Evolutionary conservation across 169 alveolate genomes (phyloP), one percentile per base, ranked within the genome.

Genomic region (Cryptosporidium tyzzeri): DNA sequence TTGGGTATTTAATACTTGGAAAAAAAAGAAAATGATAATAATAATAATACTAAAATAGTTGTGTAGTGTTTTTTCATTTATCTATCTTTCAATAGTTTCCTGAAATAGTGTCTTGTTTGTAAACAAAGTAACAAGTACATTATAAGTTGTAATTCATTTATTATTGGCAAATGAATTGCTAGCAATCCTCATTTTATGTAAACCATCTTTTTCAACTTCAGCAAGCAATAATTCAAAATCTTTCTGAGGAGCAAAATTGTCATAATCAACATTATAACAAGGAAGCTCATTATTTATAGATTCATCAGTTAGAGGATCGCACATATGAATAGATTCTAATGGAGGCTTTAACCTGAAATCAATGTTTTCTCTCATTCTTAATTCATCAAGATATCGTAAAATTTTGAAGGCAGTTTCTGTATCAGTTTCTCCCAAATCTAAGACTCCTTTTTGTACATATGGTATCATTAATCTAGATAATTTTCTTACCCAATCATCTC

Each of bases 401-500:
- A 96, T 96, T 51, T 97, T 91, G 91, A 95, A 95, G 58, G 97
- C 96, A 5, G 98, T 96, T 85, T 96, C 97, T 29, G 97, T 96
- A 68, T 96, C 98, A 26, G 95, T 95, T 65, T 93, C 96, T 68
- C 96, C 92, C 53, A 96, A 71, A 92, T 96, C 98, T 16, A 96
- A 93, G 55, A 94, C 86, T 26, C 98, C 98, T 68, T 93, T 94
- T 84, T 92, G 93, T 26, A 96, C 92, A 71, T 91, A 96, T 31
- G 97, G 98, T 68, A 93, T 92, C 96, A 93, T 91, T 14, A 94
- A 86, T 62, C 96, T 93, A 53, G 97, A 94, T 91, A 96, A 93
- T 74, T 95, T 96, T 85, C 96, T 93, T 29, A 96, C 98, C 98
- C 98, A 96, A 48, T 95, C 98, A 84, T 96, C 95, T 48, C 96